A percentile compares a stretch with the other conserved stretches of the same genome.
Evolutionary conservation across 2,329 filamentous ascomycete species (phyloP).

Genomic region (Fusarium poae): DNA sequence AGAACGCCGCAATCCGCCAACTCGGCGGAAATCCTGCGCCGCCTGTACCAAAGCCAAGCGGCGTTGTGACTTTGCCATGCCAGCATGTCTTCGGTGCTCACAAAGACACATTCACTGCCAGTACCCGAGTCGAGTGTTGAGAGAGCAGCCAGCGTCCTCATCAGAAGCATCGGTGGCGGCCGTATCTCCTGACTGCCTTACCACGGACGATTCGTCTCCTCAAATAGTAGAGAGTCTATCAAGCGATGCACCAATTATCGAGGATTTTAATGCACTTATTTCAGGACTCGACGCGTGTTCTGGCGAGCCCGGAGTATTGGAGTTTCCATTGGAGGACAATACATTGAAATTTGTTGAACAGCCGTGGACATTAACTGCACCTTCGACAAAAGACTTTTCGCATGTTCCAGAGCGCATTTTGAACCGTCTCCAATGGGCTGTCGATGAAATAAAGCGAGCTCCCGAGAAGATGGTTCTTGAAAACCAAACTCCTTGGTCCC

Average conservation of each 20-base stretch:
- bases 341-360: constrained; percentile 43
- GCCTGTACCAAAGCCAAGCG: constrained; percentile 70
- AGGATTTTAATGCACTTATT: constrained; percentile 39
- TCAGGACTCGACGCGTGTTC: constrained; percentile 34
- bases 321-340: constrained; percentile 33
- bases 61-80: constrained; percentile 65
- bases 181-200: constrained; percentile 25
- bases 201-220: constrained; percentile 16
- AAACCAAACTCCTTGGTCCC: constrained; percentile 66
- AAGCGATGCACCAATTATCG: constrained; percentile 1
- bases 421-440: constrained; percentile 57
- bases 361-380: constrained; percentile 41
- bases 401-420: constrained; percentile 46
- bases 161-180: constrained; percentile 10
- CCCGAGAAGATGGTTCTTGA: constrained; percentile 62
- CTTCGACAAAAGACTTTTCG: constrained; percentile 42
- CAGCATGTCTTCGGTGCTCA: constrained; percentile 65
- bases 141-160: background rate
- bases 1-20: constrained; percentile 61
- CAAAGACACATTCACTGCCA: constrained; percentile 62
- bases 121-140: constrained; percentile 54
- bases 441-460: constrained; percentile 66
- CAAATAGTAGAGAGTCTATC: constrained; percentile 5
- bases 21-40: constrained; percentile 67
- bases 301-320: constrained; percentile 21